phyloP scores from a whole-genome alignment of 2,329 filamentous ascomycete species.

The Allantophomopsis lycopodina region DNA sequence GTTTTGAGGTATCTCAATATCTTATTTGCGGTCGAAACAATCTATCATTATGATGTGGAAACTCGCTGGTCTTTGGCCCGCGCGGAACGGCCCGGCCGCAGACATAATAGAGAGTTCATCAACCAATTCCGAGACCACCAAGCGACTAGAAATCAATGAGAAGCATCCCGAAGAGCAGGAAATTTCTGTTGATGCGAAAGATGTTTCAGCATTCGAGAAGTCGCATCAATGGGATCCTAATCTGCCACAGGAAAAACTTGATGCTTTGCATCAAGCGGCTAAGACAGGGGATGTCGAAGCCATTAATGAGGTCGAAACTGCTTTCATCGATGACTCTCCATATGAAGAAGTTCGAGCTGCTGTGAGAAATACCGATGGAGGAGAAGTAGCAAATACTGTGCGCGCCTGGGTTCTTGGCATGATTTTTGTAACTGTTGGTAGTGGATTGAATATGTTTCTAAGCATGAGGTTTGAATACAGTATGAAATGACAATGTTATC shows the following conservation, averaged over 20 bases:
- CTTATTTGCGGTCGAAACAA: too few relatives aligned
- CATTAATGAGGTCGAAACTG: slow-evolving; percentile 21
- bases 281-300: slow-evolving; percentile 15
- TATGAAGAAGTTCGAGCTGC: slow-evolving; percentile 45
- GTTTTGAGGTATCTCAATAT: too few relatives aligned
- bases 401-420: slow-evolving; percentile 50
- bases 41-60: too few relatives aligned
- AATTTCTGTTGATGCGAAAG: slow-evolving; percentile 1
- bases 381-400: slow-evolving; percentile 49
- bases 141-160: slow-evolving; percentile 1
- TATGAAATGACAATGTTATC: background rate
- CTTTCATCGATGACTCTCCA: slow-evolving; percentile 40
- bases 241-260: slow-evolving; percentile 8
- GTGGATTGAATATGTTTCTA: slow-evolving; percentile 5
- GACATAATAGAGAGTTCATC: background rate
- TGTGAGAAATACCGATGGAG: slow-evolving; percentile 48
- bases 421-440: slow-evolving; percentile 4
- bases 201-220: slow-evolving; percentile 7
- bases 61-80: too few relatives aligned
- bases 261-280: slow-evolving; percentile 7
- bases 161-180: slow-evolving; percentile 1
- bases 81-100: too few relatives aligned
- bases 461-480: slow-evolving; percentile 3
- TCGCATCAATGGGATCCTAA: slow-evolving; percentile 12
- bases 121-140: background rate